Conservation (phyloP, 129 eudicot genomes). For the Saussurea involucrata region DNA sequence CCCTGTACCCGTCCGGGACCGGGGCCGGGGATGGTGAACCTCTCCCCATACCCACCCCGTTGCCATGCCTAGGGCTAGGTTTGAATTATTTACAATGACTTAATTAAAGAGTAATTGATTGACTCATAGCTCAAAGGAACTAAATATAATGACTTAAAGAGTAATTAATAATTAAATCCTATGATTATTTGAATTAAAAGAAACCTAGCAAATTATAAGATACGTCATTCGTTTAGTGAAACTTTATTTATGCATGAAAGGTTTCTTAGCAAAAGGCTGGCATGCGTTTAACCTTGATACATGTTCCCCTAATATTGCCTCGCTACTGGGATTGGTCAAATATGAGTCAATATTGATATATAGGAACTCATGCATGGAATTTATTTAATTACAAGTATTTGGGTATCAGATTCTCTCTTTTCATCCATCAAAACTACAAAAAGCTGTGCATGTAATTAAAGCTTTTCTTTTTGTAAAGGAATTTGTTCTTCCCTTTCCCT, state of each 20-base stretch:
- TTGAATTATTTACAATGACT: too few relatives aligned
- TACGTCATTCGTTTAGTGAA: not conserved
- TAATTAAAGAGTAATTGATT: too few relatives aligned
- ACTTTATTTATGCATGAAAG: not conserved
- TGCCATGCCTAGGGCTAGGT: not conserved
- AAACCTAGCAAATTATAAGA: not conserved
- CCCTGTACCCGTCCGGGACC: too few relatives aligned
- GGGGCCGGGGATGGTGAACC: too few relatives aligned
- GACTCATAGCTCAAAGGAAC: too few relatives aligned
- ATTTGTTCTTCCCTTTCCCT: slow-evolving; percentile 20
- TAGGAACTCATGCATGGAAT: slow-evolving; percentile 18
- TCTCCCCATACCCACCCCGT: too few relatives aligned
- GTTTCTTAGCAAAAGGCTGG: slow-evolving; percentile 6
- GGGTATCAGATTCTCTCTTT: slow-evolving; percentile 33
- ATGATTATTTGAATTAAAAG: too few relatives aligned
- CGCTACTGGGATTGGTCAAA: slow-evolving; percentile 18
- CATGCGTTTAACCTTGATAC: slow-evolving; percentile 6
- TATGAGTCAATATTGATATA: slow-evolving; percentile 15
- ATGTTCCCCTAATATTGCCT: slow-evolving; percentile 6
- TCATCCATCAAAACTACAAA: slow-evolving; percentile 28
- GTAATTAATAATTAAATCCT: too few relatives aligned
- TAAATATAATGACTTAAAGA: too few relatives aligned
- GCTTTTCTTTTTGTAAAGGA: slow-evolving; percentile 22
- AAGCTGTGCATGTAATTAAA: slow-evolving; percentile 20
- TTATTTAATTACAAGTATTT: slow-evolving; percentile 11